Evolutionary conservation across 257 asterid species (phyloP).

Genomic region (Primulina eburnea): DNA sequence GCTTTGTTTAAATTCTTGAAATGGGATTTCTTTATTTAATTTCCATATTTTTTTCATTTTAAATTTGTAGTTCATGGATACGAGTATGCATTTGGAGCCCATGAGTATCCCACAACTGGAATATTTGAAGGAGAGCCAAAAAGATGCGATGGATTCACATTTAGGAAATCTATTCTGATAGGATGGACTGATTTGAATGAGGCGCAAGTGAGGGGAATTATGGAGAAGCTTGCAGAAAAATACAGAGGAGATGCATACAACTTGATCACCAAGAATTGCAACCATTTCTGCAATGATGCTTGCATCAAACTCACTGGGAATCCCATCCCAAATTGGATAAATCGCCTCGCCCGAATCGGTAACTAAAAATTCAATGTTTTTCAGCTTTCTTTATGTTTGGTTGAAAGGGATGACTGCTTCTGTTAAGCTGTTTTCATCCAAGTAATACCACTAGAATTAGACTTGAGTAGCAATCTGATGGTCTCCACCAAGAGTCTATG

Average conservation of each 20-base stretch:
- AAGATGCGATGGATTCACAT: constrained; percentile 49
- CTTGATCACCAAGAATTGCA: constrained; percentile 63
- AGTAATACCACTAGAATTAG: background rate
- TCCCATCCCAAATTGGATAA: constrained; percentile 65
- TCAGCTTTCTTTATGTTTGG: background rate
- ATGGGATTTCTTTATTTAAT: background rate
- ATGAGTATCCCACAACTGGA: constrained; percentile 58
- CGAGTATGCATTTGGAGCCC: constrained; percentile 76
- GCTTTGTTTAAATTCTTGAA: background rate
- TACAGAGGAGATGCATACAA: constrained; percentile 57
- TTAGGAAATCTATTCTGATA: constrained; percentile 52
- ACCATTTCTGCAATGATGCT: constrained; percentile 67
- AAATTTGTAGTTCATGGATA: constrained; percentile 49
- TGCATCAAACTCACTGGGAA: constrained; percentile 45
- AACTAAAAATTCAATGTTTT: background rate
- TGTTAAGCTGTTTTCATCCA: background rate
- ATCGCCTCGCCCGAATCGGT: constrained; percentile 72
- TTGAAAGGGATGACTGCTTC: background rate
- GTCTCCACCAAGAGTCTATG: too few relatives aligned
- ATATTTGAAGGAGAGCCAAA: constrained; percentile 64
- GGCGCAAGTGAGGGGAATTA: constrained; percentile 35
- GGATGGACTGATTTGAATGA: constrained; percentile 50
- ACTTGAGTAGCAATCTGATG: background rate
- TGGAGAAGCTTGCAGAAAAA: constrained; percentile 46
- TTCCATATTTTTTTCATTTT: too few relatives aligned